Percentiles rank a stretch among this genome's conserved stretches.
Evolutionary conservation across 2,329 filamentous ascomycete genomes (phyloP).

Genomic region (Metarhizium anisopliae): DNA sequence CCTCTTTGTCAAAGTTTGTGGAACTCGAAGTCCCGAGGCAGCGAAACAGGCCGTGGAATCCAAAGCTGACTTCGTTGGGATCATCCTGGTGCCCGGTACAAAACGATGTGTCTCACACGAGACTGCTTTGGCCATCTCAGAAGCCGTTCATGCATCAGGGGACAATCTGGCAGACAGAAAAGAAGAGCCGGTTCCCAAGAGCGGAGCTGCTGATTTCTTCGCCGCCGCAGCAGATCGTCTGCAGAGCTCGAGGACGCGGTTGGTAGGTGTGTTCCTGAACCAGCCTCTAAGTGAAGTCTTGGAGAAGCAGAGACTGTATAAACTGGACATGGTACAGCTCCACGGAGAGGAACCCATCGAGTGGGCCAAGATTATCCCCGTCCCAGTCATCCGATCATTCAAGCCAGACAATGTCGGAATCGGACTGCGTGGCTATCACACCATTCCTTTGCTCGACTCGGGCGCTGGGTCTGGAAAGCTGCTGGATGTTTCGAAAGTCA

Average conservation of each 20-base stretch:
- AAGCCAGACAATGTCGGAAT: slow-evolving; percentile 66
- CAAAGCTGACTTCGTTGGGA: slow-evolving; percentile 86
- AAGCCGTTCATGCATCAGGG: slow-evolving; percentile 63
- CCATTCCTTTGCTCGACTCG: slow-evolving; percentile 76
- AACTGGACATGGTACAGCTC: slow-evolving; percentile 82
- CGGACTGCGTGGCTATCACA: slow-evolving; percentile 69
- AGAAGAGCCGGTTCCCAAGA: slow-evolving; percentile 17
- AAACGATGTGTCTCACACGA: slow-evolving; percentile 74
- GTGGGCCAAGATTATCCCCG: slow-evolving; percentile 82
- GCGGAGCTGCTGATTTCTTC: slow-evolving; percentile 60
- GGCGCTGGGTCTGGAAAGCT: slow-evolving; percentile 75
- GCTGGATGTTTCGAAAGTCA: slow-evolving; percentile 64
- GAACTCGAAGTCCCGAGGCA: slow-evolving; percentile 74
- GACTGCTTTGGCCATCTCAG: slow-evolving; percentile 70
- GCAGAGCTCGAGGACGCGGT: slow-evolving; percentile 52
- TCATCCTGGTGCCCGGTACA: slow-evolving; percentile 77
- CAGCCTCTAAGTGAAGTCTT: slow-evolving; percentile 79
- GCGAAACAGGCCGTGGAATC: slow-evolving; percentile 73
- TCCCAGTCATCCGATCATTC: slow-evolving; percentile 85
- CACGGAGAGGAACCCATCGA: slow-evolving; percentile 89
- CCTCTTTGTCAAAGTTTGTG: slow-evolving; percentile 88
- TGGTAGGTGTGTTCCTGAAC: slow-evolving; percentile 92
- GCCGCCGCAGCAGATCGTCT: slow-evolving; percentile 39
- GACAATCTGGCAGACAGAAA: slow-evolving; percentile 26
- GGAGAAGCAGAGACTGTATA: slow-evolving; percentile 64